These are phyloP conservation scores for Haplosporangium sp. DNA, from an alignment of 371 early-diverging fungal genomes.

Conservation along the genomic window DNA sequence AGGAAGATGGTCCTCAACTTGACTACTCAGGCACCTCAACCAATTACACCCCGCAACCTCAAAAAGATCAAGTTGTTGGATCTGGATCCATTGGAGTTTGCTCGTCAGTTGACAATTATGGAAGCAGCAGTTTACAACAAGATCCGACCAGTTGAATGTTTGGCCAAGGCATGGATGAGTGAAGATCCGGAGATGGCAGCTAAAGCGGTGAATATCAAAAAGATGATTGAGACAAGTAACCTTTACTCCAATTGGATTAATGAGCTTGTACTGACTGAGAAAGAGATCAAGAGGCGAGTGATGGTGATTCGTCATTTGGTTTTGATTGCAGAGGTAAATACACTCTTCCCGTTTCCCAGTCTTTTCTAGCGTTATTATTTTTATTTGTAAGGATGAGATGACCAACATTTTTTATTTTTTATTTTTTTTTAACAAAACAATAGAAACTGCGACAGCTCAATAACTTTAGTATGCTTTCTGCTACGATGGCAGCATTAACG, in stretches of 20 bases:
- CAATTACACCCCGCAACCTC: slow-evolving; percentile 79
- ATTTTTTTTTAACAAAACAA: neutral
- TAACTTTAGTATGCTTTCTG: slow-evolving; percentile 94
- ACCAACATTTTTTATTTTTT: neutral
- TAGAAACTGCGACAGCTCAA: slow-evolving; percentile 77
- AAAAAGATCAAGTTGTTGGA: slow-evolving; percentile 82
- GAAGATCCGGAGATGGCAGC: slow-evolving; percentile 69
- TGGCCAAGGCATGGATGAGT: slow-evolving; percentile 91
- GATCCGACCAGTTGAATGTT: slow-evolving; percentile 88
- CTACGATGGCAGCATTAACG: slow-evolving; percentile 90
- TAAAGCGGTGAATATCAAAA: slow-evolving; percentile 79
- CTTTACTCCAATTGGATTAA: slow-evolving; percentile 91
- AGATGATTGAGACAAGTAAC: slow-evolving; percentile 80
- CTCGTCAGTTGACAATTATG: slow-evolving; percentile 93
- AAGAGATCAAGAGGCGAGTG: slow-evolving; percentile 84
- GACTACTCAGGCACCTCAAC: slow-evolving; percentile 68
- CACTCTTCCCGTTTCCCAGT: too few species aligned
- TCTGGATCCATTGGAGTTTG: slow-evolving; percentile 92
- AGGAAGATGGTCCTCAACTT: slow-evolving; percentile 77
- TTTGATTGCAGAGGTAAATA: slow-evolving; percentile 74
- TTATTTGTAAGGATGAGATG: too few species aligned
- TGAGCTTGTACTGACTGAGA: slow-evolving; percentile 82
- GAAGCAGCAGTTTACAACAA: slow-evolving; percentile 86
- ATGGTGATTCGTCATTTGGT: slow-evolving; percentile 87
- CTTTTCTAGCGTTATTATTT: too few species aligned